Percentiles rank a stretch among this genome's conserved stretches.
These are phyloP conservation scores for Clavispora fructus DNA, from an alignment of 805 yeast genomes.

Conservation along the genomic window DNA sequence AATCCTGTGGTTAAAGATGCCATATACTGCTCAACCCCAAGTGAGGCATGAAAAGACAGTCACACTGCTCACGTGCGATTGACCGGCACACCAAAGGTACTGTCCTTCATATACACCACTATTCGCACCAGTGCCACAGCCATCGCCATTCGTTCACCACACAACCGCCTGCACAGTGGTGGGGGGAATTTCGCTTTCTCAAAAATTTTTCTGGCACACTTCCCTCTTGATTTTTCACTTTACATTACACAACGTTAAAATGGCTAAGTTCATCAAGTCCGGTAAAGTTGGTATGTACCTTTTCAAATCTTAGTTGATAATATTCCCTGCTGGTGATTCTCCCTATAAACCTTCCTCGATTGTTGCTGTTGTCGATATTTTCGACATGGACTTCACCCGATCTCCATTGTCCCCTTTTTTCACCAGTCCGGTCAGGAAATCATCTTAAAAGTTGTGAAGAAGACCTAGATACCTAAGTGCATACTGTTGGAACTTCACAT, in stretches of 20 bases:
- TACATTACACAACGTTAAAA: constrained; percentile 38
- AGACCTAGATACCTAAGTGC: neutral
- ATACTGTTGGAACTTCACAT: neutral
- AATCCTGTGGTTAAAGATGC: neutral
- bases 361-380: neutral
- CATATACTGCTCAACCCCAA: no score
- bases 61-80: constrained; percentile 4
- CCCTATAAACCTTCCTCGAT: neutral
- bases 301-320: neutral
- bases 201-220: constrained; percentile 13
- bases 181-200: constrained; percentile 19
- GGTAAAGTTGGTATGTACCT: constrained; percentile 95
- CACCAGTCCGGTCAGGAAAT: neutral
- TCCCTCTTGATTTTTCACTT: constrained; percentile 14
- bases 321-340: neutral
- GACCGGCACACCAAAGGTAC: neutral
- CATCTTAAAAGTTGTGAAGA: neutral
- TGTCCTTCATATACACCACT: constrained; percentile 1
- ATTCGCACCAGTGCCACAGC: constrained; percentile 5
- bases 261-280: constrained; percentile 99
- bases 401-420: neutral
- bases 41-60: constrained; percentile 1
- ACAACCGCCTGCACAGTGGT: constrained; percentile 13
- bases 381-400: neutral
- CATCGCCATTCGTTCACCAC: constrained; percentile 3